Percentiles rank a stretch among this genome's conserved stretches.
Evolutionary conservation across 176 grass and related monocot species (phyloP).

Genomic region (Cenchrus purpureus): DNA sequence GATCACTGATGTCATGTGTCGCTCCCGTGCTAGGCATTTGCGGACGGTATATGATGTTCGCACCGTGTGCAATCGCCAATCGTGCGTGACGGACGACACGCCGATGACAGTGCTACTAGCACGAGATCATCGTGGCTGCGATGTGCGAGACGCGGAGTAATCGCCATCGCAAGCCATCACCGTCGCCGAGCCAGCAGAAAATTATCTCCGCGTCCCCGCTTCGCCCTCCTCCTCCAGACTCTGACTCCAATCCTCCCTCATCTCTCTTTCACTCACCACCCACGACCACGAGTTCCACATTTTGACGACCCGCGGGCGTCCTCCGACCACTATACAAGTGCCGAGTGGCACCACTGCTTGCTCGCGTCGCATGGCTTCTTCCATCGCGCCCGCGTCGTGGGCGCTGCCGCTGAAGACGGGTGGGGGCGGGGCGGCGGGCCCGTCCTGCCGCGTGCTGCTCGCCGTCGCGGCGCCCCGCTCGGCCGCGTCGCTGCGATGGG

Average conservation of each 20-base stretch:
- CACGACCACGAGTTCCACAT: not conserved
- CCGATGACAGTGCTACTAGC: not conserved
- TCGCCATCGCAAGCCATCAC: no score
- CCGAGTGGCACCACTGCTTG: not conserved
- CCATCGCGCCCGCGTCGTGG: constrained; percentile 45
- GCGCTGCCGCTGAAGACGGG: constrained; percentile 37
- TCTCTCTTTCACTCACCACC: not conserved
- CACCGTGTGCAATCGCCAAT: not conserved
- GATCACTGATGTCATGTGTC: no score
- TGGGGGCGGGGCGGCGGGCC: not conserved
- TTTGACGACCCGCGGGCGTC: not conserved
- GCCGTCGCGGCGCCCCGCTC: constrained; percentile 29
- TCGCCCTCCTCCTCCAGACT: not conserved
- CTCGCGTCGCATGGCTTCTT: constrained; percentile 41
- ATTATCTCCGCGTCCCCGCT: not conserved
- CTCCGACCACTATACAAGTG: not conserved
- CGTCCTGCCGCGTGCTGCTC: constrained; percentile 35
- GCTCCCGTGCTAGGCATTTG: no score
- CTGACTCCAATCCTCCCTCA: no score
- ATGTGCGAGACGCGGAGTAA: not conserved
- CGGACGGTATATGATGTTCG: not conserved
- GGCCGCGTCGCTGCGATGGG: constrained; percentile 12
- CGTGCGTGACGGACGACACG: not conserved
- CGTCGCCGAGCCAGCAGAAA: constrained; percentile 9
- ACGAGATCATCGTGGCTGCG: not conserved